A percentile compares a stretch with the other conserved stretches of the same genome.
Evolutionary conservation across 1,284 basidiomycete genomes (phyloP).

Genomic region (Hemileia vastatrix): DNA sequence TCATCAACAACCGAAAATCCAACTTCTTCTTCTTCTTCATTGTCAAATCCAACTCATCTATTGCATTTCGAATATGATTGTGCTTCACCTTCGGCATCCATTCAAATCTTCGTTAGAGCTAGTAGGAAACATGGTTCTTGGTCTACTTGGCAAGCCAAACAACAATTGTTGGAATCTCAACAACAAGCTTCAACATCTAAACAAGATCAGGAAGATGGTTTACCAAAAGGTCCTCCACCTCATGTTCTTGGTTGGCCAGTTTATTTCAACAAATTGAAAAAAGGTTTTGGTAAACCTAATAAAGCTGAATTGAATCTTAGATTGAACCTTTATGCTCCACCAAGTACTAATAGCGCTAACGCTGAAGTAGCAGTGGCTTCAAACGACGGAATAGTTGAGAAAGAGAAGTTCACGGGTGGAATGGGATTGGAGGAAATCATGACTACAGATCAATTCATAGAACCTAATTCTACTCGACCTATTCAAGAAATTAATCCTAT

Average conservation of each 20-base stretch:
- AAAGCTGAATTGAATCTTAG: slow-evolving; percentile 27
- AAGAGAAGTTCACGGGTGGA: not conserved
- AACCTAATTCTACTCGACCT: not conserved
- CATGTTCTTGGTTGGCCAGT: slow-evolving; percentile 38
- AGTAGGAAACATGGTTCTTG: slow-evolving; percentile 38
- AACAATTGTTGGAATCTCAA: not conserved
- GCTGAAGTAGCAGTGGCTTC: too few relatives aligned
- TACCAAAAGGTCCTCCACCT: slow-evolving; percentile 29
- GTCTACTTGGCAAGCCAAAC: slow-evolving; percentile 20
- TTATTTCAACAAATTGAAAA: slow-evolving; percentile 30
- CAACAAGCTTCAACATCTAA: not conserved
- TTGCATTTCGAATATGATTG: slow-evolving; percentile 39
- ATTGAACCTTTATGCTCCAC: slow-evolving; percentile 33
- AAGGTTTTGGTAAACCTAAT: slow-evolving; percentile 29
- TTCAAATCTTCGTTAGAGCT: slow-evolving; percentile 37
- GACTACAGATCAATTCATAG: not conserved
- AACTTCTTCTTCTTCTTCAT: slow-evolving; percentile 2
- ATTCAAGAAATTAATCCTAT: not conserved
- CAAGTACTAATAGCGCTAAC: not conserved
- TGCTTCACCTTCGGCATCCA: slow-evolving; percentile 32
- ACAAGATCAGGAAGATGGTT: not conserved
- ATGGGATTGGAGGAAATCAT: not conserved
- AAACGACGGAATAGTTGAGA: not conserved
- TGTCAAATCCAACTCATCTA: slow-evolving; percentile 32
- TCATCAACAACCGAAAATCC: slow-evolving; percentile 14